A percentile compares a stretch with the other conserved stretches of the same genome.
These are phyloP conservation scores for Cucurbita ficifolia DNA, from an alignment of 306 rosid genomes.

Conservation along the genomic window DNA sequence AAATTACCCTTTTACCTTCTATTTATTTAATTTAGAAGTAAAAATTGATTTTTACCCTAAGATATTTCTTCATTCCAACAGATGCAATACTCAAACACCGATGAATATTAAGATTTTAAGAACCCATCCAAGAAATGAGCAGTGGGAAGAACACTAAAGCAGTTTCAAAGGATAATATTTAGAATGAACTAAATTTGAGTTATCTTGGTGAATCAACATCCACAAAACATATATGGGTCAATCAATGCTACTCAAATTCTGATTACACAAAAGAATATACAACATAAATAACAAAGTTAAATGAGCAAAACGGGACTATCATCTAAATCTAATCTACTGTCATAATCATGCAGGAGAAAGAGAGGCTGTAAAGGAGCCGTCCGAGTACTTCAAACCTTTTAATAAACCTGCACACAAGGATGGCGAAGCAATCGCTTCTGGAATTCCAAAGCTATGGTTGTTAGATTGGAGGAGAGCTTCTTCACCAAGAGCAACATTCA, in stretches of 20 bases:
- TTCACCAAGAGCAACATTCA: conserved; percentile 58
- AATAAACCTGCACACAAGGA: conserved; percentile 19
- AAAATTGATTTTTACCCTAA: too few relatives aligned
- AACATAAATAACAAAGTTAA: neutral
- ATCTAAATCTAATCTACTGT: neutral
- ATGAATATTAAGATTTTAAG: too few relatives aligned
- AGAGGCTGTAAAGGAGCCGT: conserved; percentile 27
- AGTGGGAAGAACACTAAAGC: too few relatives aligned
- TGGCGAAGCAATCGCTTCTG: conserved; percentile 28
- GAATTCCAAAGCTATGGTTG: conserved; percentile 40
- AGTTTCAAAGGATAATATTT: neutral
- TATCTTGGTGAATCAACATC: neutral
- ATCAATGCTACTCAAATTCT: neutral
- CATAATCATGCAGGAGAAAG: conserved; percentile 14
- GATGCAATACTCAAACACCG: too few relatives aligned
- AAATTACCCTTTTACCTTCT: too few relatives aligned
- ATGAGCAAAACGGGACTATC: neutral
- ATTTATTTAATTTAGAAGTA: too few relatives aligned
- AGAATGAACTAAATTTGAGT: neutral
- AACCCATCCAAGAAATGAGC: too few relatives aligned
- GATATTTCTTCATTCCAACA: too few relatives aligned
- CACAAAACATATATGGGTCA: neutral
- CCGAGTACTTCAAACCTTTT: conserved; percentile 27
- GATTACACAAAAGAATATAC: neutral
- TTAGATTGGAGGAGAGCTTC: conserved; percentile 10